phyloP scores from a whole-genome alignment of 1,284 basidiomycete species.

The Polyporus tsugae region DNA sequence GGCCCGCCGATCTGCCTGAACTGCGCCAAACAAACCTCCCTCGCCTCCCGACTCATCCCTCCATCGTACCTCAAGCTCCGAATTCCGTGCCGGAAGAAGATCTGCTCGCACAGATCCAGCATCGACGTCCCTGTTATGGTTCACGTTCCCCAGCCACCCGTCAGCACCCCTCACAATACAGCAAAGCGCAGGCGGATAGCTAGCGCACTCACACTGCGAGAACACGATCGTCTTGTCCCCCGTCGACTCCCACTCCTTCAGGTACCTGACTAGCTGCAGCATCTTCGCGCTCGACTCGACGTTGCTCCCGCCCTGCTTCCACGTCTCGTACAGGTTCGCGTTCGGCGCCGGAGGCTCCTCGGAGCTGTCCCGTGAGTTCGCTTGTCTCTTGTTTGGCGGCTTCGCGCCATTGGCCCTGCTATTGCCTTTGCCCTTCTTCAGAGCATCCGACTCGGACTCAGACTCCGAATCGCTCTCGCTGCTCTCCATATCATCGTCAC shows the following conservation, averaged over 20 bases:
- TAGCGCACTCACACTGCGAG: conserved; percentile 64
- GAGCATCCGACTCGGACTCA: conserved; percentile 6
- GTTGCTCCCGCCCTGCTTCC: conserved; percentile 62
- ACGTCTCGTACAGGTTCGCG: conserved; percentile 54
- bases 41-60: conserved; percentile 60
- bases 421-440: conserved; percentile 10
- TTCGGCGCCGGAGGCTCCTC: conserved; percentile 42
- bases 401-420: conserved; percentile 19
- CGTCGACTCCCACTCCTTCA: conserved; percentile 65
- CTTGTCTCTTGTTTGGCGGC: background rate
- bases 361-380: conserved; percentile 5
- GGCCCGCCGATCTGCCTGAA: conserved; percentile 65
- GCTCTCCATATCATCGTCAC: conserved; percentile 11
- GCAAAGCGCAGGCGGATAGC: background rate
- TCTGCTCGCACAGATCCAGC: conserved; percentile 67
- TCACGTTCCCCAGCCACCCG: conserved; percentile 54
- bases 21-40: conserved; percentile 55
- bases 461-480: conserved; percentile 9
- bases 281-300: conserved; percentile 76
- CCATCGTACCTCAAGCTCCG: conserved; percentile 69
- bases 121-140: conserved; percentile 68
- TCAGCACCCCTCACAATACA: background rate
- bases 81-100: conserved; percentile 67
- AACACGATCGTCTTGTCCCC: conserved; percentile 77
- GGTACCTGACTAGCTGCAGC: conserved; percentile 58